Evolutionary conservation across 1,284 basidiomycete species (phyloP), one percentile per base, ranked within the genome.

Genomic region (Cutaneotrichosporon curvatum): DNA sequence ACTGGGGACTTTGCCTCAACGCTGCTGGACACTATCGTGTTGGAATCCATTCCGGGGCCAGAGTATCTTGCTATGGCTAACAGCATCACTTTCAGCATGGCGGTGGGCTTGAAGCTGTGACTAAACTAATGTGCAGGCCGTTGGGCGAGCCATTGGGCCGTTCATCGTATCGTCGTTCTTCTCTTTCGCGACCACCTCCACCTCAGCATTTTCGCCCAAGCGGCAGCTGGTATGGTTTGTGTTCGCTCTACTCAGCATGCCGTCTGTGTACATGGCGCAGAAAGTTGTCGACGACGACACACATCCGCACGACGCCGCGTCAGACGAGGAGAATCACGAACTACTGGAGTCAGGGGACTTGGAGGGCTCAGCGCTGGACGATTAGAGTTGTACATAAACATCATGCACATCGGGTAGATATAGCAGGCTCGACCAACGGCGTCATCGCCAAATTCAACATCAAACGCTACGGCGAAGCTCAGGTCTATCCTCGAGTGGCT

Each of bases 21-120:
- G 49, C 43, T 63, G 45, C 57, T 68, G 14, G 65, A 68, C 42
- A 54, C 61, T 0, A 43, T 63, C 12, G 57, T 65, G 1, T 43
- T 63, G 6, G 63, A 66, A 25, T 46, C 59, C 1, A 66, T 66
- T 8, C 65, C 65, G 2, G 57, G 56, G 5, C 60, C 63, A 2
- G 56, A 59, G 48, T 55, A 62, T 33, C 39, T 66, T 4, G 63
- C 61, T 10, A 57, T 61, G 36, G 65, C 65, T 2, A 68, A 68
- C 51, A 63, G 61, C 5, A 43, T 61, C 10, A 59, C 59, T 0
- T 66, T 68, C 54, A 63, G 62, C 35, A 38, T 56, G n/a, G 61
- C 62, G 0, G 61, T 61, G 43, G 57, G 62, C 50, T 16, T 19
- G 16, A 10, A 7, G 25, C 12, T 28, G 25, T 28, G 25, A 34